phyloP scores from a whole-genome alignment of 441 rosid species.

The Metrosideros polymorpha region DNA sequence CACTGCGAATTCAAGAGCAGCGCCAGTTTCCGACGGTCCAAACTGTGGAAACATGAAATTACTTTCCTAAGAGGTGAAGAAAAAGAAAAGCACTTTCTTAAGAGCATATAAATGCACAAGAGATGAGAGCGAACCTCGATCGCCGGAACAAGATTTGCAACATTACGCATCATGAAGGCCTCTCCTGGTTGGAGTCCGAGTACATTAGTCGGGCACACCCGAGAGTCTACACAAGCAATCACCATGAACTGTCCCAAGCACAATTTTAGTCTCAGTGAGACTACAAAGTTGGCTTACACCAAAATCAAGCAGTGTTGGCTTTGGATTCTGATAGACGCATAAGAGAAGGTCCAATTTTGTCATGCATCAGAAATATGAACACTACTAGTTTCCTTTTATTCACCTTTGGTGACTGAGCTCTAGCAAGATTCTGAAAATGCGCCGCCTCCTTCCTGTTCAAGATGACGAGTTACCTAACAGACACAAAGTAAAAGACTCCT shows the following conservation, averaged over 20 bases:
- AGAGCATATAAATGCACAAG: neutral
- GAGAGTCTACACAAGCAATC: conserved; percentile 64
- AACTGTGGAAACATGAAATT: conserved; percentile 19
- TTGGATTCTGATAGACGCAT: neutral
- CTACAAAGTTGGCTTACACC: neutral
- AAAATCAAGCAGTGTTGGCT: neutral
- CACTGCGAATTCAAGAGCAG: conserved; percentile 63
- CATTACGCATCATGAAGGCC: conserved; percentile 49
- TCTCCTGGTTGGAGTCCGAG: conserved; percentile 66
- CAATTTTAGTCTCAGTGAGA: neutral
- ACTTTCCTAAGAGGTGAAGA: neutral
- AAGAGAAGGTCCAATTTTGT: neutral
- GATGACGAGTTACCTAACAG: neutral
- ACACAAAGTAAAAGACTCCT: neutral
- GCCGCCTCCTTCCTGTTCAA: conserved; percentile 36
- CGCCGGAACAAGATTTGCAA: conserved; percentile 60
- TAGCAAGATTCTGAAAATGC: conserved; percentile 47
- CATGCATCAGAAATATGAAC: neutral
- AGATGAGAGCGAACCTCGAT: conserved; percentile 20
- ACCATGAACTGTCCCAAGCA: conserved; percentile 48
- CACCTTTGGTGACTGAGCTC: conserved; percentile 66
- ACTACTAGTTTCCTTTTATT: neutral
- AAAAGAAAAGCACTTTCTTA: neutral
- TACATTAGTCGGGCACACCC: conserved; percentile 55
- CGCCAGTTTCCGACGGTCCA: conserved; percentile 65